Evolutionary conservation across 2,329 filamentous ascomycete genomes (phyloP), one percentile per base, ranked within the genome.

Genomic region (Neoarthrinium moseri): DNA sequence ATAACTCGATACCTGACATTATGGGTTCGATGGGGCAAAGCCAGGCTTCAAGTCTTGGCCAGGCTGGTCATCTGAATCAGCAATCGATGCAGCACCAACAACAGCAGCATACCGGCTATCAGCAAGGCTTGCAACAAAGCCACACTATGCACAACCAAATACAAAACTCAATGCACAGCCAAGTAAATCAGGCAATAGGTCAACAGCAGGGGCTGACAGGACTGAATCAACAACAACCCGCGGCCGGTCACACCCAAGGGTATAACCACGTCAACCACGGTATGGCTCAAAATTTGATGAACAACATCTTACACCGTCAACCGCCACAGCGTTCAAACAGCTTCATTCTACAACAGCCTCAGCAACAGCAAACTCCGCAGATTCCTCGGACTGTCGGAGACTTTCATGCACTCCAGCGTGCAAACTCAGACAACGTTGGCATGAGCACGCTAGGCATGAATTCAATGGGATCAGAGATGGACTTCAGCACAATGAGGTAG

Each of bases 1-100:
- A 73, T 41, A 69, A 65, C 17, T 62, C 73, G 8, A 76, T 81
- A 51, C 63, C 74, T 2, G 78, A 81, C 6, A 69, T 77, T 30
- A 76, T 81, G 68, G 77, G 67, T 27, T 72, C 73, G 1, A 63
- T 80, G 43, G 67, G 69, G 23, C 66, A 64, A 39, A 53, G 55
- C 6, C 58, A 63, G 23, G 33, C n/a, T 12, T 20, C 32, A 13
- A 20, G 5, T 11, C 21, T 40, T n/a, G 20, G 17, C 13, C 37
- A 40, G 11, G 15, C 37, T 10, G 15, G 15, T 17, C 29, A 32
- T 27, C 8, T 33, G 26, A 32, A 52, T 10, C 48, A 55, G 13
- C 52, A 55, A 26, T 51, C 50, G 42, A 39, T 44, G 30, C 51
- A 52, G 22, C 51, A 61, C 6, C 62, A 61, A 48, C 50, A 51